Evolutionary conservation across 2,329 filamentous ascomycete genomes (phyloP), one percentile per base, ranked within the genome.

Genomic region (Paramyrothecium roridum): DNA sequence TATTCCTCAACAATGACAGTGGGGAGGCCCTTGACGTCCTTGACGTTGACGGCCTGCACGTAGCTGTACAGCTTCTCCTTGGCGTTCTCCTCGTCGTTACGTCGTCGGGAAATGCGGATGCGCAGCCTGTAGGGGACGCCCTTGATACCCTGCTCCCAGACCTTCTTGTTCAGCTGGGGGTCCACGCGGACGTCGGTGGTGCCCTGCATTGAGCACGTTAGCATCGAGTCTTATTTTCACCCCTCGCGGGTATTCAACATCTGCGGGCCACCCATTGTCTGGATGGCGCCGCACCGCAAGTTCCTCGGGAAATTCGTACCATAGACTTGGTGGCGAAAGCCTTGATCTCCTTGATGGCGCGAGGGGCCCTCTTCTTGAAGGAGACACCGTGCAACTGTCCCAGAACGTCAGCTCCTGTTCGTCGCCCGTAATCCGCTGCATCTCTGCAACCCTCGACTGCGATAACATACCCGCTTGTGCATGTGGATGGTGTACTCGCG

Each of bases 401-500:
- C 50, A 52, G n/a, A 63, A 59, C 57, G 52, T 63, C 49, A 63
- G 59, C 56, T 55, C 21, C 50, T 54, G 33, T 23, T 26, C 40
- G n/a, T 21, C 19, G 10, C 46, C 40, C 21, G 48, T 23, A 23
- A 33, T 58, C 47, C n/a, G 17, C 56, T 50, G 54, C 56, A 60
- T 56, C 57, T 51, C 47, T 49, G 21, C 46, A n/a, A 40, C 20
- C 45, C 53, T 11, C 57, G 16, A 21, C 56, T 54, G 52, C 34
- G 51, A 48, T 17, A 60, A 74, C 72, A 56, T 74, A 75, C 72
- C 65, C 93, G 90, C 90, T 96, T 98, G 91, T 99, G 95, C 72
- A 99, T 84, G 87, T 99, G 93, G 84, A 99, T 98, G 80, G 95
- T 99, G 88, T 99, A 99, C 86, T 99, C 96, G 86, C 95, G 91